phyloP scores from a whole-genome alignment of 148 eudicot genomes.

The Persicaria maculosa region DNA sequence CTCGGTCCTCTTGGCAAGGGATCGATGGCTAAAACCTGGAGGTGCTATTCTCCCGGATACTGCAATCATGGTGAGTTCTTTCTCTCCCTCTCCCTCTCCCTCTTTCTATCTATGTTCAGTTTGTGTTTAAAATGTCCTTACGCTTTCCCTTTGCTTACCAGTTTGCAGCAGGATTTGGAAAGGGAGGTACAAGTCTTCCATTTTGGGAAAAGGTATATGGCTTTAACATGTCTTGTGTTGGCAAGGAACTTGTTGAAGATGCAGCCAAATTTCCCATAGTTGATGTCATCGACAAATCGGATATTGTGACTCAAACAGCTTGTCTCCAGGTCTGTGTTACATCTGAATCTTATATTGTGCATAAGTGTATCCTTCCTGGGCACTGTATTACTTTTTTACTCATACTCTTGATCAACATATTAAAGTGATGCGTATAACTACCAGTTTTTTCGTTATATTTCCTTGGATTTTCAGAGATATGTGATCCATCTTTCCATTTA shows the following conservation, averaged over 20 bases:
- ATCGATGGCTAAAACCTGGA: conserved; percentile 94
- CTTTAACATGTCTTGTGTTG: conserved; percentile 80
- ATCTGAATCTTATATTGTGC: not conserved
- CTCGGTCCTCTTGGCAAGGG: conserved; percentile 87
- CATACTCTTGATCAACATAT: too few species aligned
- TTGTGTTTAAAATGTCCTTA: conserved; percentile 14
- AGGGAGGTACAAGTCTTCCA: conserved; percentile 72
- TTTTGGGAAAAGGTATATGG: conserved; percentile 98
- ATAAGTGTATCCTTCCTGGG: not conserved
- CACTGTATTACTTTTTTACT: not conserved
- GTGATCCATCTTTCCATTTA: not conserved
- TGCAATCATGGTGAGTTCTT: conserved; percentile 70
- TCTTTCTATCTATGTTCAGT: not conserved
- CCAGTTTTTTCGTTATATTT: too few species aligned
- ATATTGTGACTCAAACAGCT: conserved; percentile 66
- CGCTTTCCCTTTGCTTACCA: conserved; percentile 18
- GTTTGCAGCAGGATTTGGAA: conserved; percentile 96
- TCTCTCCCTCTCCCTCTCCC: not conserved
- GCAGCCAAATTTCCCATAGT: conserved; percentile 76
- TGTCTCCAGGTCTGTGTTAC: conserved; percentile 62
- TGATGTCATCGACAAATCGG: conserved; percentile 60
- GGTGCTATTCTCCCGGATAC: conserved; percentile 94
- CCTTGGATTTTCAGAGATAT: not conserved
- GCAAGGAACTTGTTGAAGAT: conserved; percentile 76
- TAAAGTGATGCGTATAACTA: too few species aligned